These are phyloP conservation scores for Fabrea salina DNA, from an alignment of 169 alveolate genomes.

Conservation along the genomic window DNA sequence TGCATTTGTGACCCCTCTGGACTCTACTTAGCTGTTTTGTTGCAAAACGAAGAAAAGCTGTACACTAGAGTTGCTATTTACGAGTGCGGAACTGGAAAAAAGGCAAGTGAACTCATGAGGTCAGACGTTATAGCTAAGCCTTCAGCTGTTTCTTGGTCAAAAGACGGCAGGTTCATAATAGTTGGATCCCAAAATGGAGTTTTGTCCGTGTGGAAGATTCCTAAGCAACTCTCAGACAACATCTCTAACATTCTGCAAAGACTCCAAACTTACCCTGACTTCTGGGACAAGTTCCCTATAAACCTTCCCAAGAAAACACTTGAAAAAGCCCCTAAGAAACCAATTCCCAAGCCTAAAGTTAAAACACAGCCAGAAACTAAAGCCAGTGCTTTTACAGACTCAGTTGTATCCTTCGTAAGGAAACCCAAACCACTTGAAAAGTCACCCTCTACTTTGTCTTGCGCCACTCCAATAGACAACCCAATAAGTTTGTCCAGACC, in stretches of 20 bases:
- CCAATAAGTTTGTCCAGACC: background rate
- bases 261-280: slow-evolving; percentile 10
- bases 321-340: background rate
- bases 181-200: slow-evolving; percentile 9
- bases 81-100: slow-evolving; percentile 27
- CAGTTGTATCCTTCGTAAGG: slow-evolving; percentile 10
- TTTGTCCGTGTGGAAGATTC: slow-evolving; percentile 25
- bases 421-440: background rate
- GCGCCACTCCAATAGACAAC: background rate
- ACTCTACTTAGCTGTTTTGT: background rate
- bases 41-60: background rate
- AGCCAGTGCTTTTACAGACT: slow-evolving; percentile 25
- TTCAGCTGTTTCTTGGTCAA: background rate
- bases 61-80: background rate
- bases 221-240: background rate
- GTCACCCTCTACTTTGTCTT: background rate
- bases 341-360: background rate
- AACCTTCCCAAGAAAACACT: background rate
- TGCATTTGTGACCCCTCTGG: slow-evolving; percentile 31
- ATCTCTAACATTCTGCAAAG: background rate
- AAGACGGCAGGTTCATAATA: slow-evolving; percentile 10
- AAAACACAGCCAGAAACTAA: background rate
- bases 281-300: slow-evolving; percentile 21
- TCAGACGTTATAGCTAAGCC: background rate
- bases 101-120: slow-evolving; percentile 18